Conservation (phyloP, 2,329 filamentous ascomycete genomes). For the Alternaria sp. region DNA sequence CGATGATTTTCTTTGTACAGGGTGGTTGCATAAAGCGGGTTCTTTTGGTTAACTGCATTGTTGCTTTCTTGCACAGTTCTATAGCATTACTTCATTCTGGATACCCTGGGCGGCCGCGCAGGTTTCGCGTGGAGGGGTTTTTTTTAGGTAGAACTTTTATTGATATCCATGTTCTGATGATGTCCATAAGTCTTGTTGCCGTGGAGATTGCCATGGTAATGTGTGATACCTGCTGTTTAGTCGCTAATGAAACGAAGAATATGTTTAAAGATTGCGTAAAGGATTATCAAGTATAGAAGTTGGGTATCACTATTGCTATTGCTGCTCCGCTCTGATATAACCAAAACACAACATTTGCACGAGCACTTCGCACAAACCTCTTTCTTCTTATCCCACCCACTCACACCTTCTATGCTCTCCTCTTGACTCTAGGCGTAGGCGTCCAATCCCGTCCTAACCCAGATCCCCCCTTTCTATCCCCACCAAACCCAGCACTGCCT, state of each 20-base stretch:
- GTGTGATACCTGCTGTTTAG: background rate
- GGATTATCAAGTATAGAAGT: background rate
- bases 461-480: constrained; percentile 2
- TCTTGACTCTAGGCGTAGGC: constrained; percentile 36
- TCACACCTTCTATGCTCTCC: constrained; percentile 2
- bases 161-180: background rate
- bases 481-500: constrained; percentile 32
- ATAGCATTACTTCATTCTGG: background rate
- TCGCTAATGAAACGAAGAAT: too few relatives aligned
- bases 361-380: constrained; percentile 38
- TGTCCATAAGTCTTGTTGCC: background rate
- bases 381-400: background rate
- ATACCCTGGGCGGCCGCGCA: background rate
- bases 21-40: background rate
- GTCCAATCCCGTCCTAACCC: constrained; percentile 38
- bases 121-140: background rate
- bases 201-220: background rate
- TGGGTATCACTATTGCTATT: background rate
- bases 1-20: background rate
- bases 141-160: background rate
- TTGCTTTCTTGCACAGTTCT: background rate
- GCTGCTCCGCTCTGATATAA: background rate
- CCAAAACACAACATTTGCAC: constrained; percentile 18
- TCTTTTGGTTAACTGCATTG: background rate
- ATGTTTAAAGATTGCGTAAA: background rate